Percentiles rank a stretch among this genome's conserved stretches.
These are phyloP conservation scores for Penicillium sp. DNA, from an alignment of 2,329 filamentous ascomycete genomes.

Conservation along the genomic window DNA sequence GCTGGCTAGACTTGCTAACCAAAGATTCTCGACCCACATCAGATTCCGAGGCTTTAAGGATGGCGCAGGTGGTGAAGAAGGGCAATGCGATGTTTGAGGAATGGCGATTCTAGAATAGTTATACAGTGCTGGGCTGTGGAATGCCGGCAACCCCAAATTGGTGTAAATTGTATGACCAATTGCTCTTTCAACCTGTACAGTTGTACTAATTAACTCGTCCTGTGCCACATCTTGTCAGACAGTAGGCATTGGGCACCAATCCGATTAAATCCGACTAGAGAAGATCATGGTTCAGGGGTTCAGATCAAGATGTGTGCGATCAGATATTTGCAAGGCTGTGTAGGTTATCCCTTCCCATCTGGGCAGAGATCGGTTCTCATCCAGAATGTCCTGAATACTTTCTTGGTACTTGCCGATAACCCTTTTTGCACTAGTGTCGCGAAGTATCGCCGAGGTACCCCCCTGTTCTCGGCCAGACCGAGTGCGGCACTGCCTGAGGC, in stretches of 20 bases:
- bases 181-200: not conserved
- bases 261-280: slow-evolving; percentile 10
- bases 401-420: not conserved
- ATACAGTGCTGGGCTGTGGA: not conserved
- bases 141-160: not conserved
- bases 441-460: slow-evolving; percentile 7
- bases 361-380: not conserved
- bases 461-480: slow-evolving; percentile 26
- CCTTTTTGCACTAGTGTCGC: not conserved
- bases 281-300: slow-evolving; percentile 2
- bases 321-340: slow-evolving; percentile 5
- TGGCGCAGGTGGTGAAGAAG: slow-evolving; percentile 34
- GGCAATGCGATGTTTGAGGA: slow-evolving; percentile 36
- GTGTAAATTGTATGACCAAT: not conserved
- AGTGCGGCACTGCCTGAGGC: slow-evolving; percentile 22
- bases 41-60: slow-evolving; percentile 33
- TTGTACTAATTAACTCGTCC: not conserved
- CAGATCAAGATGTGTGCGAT: not conserved
- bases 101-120: slow-evolving; percentile 31
- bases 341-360: slow-evolving; percentile 9
- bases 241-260: slow-evolving; percentile 8
- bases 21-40: slow-evolving; percentile 37
- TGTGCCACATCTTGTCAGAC: slow-evolving; percentile 2
- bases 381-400: not conserved
- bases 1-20: slow-evolving; percentile 61